Base-by-base conservation (phyloP, 495 filamentous ascomycete species). In the Penicillium coffeae region DNA sequence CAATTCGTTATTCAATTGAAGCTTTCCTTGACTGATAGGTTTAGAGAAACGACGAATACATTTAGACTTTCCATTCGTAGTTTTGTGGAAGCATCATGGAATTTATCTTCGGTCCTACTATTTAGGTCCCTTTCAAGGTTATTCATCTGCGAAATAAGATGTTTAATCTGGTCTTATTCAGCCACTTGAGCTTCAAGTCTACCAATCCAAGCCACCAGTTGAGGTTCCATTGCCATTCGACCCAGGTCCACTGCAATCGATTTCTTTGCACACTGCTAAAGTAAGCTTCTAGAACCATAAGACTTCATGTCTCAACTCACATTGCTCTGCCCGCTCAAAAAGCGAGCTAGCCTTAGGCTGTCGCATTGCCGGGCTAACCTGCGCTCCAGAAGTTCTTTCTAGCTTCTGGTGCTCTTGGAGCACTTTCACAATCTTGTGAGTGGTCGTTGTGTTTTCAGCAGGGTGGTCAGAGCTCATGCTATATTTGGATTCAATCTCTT, bases 261-360 rank as follows among this genome's bases (percentile, higher is more conserved):
- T 40, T n/a, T 66, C 59, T 37, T 65, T 65, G 48, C 67, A 70
- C 19, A 70, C 67, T 70, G 22, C n/a, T 14, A 8, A 8, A 21
- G 19, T 10, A 4, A 30, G 25, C 25, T 30, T 30, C 25, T 45
- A n/a, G 8, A 19, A 21, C 2, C 18, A n/a, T 0, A 5, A 34
- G 27, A 5, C 8, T 3, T 21, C 1, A 20, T 20, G 10, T 20
- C 10, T 10, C 0, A 46, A 61, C 68, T 54, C 20, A 71, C 68
- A 38, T 35, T 71, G 59, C 15, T 71, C 66, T 13, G 68, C 68
- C 21, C 64, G 59, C 16, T 68, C 58, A 40, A 68, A 71, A 18
- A 54, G 54, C 1, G 50, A 43, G 40, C 65, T 68, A 1, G 53
- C 48, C 25, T 64, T 54, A 1, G 64, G 66, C 18, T 69, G 52